phyloP scores from a whole-genome alignment of 2,329 filamentous ascomycete species.

The Hymenoscyphus occultus region DNA sequence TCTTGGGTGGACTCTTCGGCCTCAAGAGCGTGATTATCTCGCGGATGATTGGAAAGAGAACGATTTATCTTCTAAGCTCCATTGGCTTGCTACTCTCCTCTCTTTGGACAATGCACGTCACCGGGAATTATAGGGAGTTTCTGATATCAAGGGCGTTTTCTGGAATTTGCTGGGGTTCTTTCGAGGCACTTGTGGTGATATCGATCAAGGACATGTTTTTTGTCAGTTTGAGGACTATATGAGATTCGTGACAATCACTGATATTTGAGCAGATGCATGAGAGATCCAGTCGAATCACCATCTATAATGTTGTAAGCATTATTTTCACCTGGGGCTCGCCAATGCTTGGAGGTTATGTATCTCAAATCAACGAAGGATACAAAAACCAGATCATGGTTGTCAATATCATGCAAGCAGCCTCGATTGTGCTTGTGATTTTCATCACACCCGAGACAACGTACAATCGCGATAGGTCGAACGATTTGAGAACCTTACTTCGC shows the following conservation, averaged over 20 bases:
- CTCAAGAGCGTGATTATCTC: slow-evolving; percentile 43
- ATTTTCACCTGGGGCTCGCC: slow-evolving; percentile 53
- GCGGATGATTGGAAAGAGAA: slow-evolving; percentile 51
- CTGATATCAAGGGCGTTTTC: slow-evolving; percentile 54
- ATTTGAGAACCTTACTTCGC: background rate
- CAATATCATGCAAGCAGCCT: slow-evolving; percentile 46
- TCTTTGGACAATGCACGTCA: slow-evolving; percentile 49
- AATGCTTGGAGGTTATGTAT: slow-evolving; percentile 50
- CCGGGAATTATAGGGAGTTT: slow-evolving; percentile 43
- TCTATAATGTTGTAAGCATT: slow-evolving; percentile 45
- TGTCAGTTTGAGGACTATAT: slow-evolving; percentile 39
- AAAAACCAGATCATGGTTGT: slow-evolving; percentile 51
- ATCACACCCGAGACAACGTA: slow-evolving; percentile 53
- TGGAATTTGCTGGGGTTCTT: slow-evolving; percentile 57
- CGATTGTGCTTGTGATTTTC: slow-evolving; percentile 47
- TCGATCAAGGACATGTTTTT: slow-evolving; percentile 58
- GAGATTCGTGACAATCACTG: slow-evolving; percentile 25
- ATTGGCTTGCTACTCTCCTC: slow-evolving; percentile 47
- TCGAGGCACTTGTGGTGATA: slow-evolving; percentile 51
- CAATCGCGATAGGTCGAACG: slow-evolving; percentile 38
- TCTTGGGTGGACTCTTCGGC: slow-evolving; percentile 48
- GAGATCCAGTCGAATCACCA: slow-evolving; percentile 44
- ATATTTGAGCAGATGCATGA: slow-evolving; percentile 50
- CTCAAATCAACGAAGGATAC: slow-evolving; percentile 42
- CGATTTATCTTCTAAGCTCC: slow-evolving; percentile 49